Evolutionary conservation across 78 protist species (phyloP), one percentile per base, ranked within the genome.

Genomic region (Dictyostelium discoideum): DNA sequence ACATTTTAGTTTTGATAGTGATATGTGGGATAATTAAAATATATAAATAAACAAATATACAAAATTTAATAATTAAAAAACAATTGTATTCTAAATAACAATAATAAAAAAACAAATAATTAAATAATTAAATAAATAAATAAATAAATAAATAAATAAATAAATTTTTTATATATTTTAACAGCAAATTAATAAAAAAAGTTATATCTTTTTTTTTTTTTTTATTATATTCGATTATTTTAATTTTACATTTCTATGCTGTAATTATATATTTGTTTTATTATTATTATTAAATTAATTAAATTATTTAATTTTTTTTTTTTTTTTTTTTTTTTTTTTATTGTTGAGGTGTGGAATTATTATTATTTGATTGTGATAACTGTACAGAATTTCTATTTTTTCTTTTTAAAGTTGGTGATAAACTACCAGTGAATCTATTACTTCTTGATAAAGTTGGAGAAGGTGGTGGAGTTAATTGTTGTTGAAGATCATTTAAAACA

Each of bases 381-480:
- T 81, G 67, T 40, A 81, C 60, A 40, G 85, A 81, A 48, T 40
- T 40, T 50, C 85, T 81, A 81, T 81, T 81, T 81, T 50, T 81
- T 81, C 72, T 50, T 81, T 81, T 81, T 44, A n/a, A 44, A n/a
- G 63, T 39, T 50, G 69, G 44, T 13, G 85, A 44, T 81, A 44
- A 81, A 40, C 20, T 22, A 9, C 39, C n/a, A 10, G 84, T 18
- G 26, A 39, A 44, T 44, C 84, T 39, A 46, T 46, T 79, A 6
- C 48, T 32, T 44, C 73, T 50, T 14, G 87, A 20, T 13, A 85
- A 14, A 24, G 79, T 85, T 40, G 90, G 90, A 40, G 90, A 85
- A 3, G 90, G 90, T 42, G 90, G 90, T 14, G 90, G 90, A 14
- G 90, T 85, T 42, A 69, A 40, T 42, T 74, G 16, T n/a, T 40